Evolutionary conservation across 2,329 filamentous ascomycete genomes (phyloP).

Genomic region (Gaeumannomyces sp.): DNA sequence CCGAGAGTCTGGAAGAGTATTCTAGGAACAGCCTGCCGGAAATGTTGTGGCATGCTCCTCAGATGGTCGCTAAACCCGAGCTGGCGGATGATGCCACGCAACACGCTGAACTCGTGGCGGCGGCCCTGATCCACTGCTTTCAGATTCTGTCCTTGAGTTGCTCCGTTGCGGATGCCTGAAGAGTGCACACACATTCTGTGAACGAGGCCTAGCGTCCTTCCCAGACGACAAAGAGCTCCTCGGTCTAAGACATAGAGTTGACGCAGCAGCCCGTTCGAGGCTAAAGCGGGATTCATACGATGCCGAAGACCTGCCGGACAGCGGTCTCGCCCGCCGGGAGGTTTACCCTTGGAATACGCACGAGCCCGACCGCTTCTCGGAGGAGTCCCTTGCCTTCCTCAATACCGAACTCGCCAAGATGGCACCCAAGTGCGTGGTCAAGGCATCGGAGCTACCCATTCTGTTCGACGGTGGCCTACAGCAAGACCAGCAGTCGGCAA

Average conservation of each 20-base stretch:
- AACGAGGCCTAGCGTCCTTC: conserved; percentile 50
- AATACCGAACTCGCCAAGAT: conserved; percentile 63
- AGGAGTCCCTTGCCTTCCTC: conserved; percentile 62
- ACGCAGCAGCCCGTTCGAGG: conserved; percentile 43
- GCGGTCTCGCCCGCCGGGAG: conserved; percentile 62
- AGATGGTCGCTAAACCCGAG: background rate
- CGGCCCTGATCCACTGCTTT: conserved; percentile 51
- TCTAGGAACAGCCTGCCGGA: conserved; percentile 31
- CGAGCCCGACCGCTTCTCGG: conserved; percentile 64
- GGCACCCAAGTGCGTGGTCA: conserved; percentile 77
- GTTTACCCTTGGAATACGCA: conserved; percentile 65
- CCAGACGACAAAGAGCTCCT: conserved; percentile 51
- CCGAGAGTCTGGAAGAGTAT: conserved; percentile 43
- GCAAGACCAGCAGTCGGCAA: conserved; percentile 41
- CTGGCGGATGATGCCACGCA: background rate
- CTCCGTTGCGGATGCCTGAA: conserved; percentile 62
- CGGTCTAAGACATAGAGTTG: conserved; percentile 47
- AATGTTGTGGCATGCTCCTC: conserved; percentile 38
- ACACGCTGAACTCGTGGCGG: conserved; percentile 35
- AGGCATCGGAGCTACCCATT: conserved; percentile 67
- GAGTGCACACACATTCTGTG: conserved; percentile 60
- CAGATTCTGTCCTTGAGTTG: conserved; percentile 52
- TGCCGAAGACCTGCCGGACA: conserved; percentile 57
- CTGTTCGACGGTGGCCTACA: conserved; percentile 49
- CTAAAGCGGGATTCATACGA: conserved; percentile 40